Evolutionary conservation across 495 filamentous ascomycete genomes (phyloP), one percentile per base, ranked within the genome.

Genomic region (Podospora anserina): DNA sequence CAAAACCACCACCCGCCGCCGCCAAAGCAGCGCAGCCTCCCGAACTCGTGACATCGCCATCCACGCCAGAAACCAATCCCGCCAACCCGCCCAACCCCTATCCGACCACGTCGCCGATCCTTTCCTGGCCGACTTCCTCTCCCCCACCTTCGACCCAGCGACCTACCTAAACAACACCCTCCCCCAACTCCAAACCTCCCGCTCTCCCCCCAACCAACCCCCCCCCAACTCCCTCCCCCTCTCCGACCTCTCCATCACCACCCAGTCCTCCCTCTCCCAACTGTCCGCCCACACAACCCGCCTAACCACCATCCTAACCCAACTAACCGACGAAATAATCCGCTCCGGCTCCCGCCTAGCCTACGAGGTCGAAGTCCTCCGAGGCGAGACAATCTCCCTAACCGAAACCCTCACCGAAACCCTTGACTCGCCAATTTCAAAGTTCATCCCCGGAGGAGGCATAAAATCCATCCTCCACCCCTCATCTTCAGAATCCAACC

Each of bases 321-420:
- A 91, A 66, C 83, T 98, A 66, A 97, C 94, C 16, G 94, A 98
- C 75, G 95, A 98, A 71, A 97, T 99, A 68, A 82, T 99, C 20
- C 88, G 95, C 60, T 89, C 91, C 70, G 90, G 92, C 26, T 88
- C 90, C 68, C 86, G 96, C 11, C 82, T 99, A 23, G 92, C 93
- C 28, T 99, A 99, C 78, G 92, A 97, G 73, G 94, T 99, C 9
- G 95, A 99, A 75, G 86, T 98, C 7, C 79, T 99, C 9, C 88
- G 93, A 6, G 94, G 94, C 64, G 95, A 98, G 75, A 88, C 92
- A 0, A 82, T 92, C 19, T 85, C 88, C 34, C 78, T 97, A 58
- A 88, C 90, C 0, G 93, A 97, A 69, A 82, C 90, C 5, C 79
- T 99, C 68, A 87, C 87, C 0, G 92, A 94, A 68, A 82, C 83